A percentile compares a stretch with the other conserved stretches of the same genome.
These are phyloP conservation scores for Orobanche coerulescens DNA, from an alignment of 257 asterid genomes.

Conservation along the genomic window DNA sequence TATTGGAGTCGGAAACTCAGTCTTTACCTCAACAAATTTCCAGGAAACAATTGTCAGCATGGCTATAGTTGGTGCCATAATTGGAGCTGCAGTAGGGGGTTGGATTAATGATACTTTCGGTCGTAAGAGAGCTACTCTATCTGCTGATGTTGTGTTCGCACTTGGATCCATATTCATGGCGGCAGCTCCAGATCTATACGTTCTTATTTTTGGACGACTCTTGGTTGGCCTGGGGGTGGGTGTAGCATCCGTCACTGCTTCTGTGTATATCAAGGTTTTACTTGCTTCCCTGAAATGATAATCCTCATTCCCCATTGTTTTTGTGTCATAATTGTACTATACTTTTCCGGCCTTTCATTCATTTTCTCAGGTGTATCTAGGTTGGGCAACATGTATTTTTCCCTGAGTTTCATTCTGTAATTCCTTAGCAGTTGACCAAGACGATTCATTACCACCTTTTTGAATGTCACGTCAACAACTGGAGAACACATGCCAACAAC, in stretches of 20 bases:
- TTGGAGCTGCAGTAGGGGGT: conserved; percentile 90
- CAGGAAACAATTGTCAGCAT: conserved; percentile 98
- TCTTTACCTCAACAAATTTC: conserved; percentile 17
- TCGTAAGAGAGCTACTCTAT: conserved; percentile 85
- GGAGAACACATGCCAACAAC: no score
- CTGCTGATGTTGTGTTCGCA: conserved; percentile 76
- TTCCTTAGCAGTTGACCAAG: no score
- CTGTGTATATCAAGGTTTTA: conserved; percentile 91
- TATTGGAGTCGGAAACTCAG: neutral
- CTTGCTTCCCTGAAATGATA: no score
- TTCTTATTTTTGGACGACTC: conserved; percentile 77
- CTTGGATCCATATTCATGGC: conserved; percentile 84
- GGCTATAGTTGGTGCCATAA: conserved; percentile 91
- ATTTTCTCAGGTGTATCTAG: no score
- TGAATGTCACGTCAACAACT: no score
- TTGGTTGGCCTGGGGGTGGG: conserved; percentile 87
- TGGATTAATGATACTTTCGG: conserved; percentile 85
- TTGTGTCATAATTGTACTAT: no score
- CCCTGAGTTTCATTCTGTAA: no score
- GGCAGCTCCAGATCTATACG: conserved; percentile 66
- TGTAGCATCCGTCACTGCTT: conserved; percentile 95
- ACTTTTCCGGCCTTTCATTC: no score
- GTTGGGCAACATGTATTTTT: no score
- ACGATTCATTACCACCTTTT: no score
- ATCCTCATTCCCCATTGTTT: no score